These are phyloP conservation scores for Crithidia mellificae DNA, from an alignment of 208 protist species.

Conservation along the genomic window DNA sequence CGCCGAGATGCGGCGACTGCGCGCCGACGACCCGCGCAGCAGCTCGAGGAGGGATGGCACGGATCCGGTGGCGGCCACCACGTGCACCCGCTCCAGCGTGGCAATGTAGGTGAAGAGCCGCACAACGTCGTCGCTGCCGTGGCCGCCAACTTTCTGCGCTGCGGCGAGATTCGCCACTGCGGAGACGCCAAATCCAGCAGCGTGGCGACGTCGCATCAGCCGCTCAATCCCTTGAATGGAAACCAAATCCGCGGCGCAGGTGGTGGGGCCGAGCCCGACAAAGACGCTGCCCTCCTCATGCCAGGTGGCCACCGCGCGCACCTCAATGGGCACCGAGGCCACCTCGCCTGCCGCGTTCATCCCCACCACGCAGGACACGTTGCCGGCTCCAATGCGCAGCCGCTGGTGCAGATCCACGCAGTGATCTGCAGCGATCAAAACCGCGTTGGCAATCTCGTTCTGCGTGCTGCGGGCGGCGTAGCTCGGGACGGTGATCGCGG, in stretches of 20 bases:
- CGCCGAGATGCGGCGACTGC: constrained; percentile 1
- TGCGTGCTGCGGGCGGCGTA: constrained; percentile 24
- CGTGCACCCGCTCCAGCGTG: constrained; percentile 55
- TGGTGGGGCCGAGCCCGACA: constrained; percentile 56
- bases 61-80: constrained; percentile 42
- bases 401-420: constrained; percentile 28
- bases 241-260: constrained; percentile 54
- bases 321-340: constrained; percentile 53
- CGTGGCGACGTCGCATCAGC: constrained; percentile 67
- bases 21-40: constrained; percentile 16
- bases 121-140: constrained; percentile 44
- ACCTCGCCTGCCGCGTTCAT: constrained; percentile 73
- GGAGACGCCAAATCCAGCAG: constrained; percentile 68
- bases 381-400: constrained; percentile 45
- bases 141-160: constrained; percentile 28
- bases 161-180: constrained; percentile 51
- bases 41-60: constrained; percentile 69
- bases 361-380: constrained; percentile 60
- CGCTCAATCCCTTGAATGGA: constrained; percentile 60
- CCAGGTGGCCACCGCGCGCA: constrained; percentile 53
- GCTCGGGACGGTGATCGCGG: constrained; percentile 29
- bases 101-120: constrained; percentile 61
- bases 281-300: constrained; percentile 63
- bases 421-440: constrained; percentile 21
- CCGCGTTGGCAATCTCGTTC: constrained; percentile 29